Evolutionary conservation across 164 flowering plant genomes (phyloP), one percentile per base, ranked within the genome.

Genomic region (Cinnamomum chago): DNA sequence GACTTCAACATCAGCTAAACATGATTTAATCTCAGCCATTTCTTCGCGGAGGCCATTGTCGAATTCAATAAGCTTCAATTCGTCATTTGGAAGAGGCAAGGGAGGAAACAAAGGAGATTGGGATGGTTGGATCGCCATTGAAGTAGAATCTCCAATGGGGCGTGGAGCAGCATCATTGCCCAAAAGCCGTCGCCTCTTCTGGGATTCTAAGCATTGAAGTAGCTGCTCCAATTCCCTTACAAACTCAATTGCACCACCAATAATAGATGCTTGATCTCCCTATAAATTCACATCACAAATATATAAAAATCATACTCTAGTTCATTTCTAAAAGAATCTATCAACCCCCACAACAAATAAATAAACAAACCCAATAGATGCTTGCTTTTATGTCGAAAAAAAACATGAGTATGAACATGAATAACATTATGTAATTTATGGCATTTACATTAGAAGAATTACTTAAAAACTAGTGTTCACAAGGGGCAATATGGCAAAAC

Each of bases 231-330:
- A 70, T 73, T 95, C 99, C 62, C 96, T 87, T 75, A 95, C 97
- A 75, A 95, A 95, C 82, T 95, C 98, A 12, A 95, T 95, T 1
- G 99, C 97, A 76, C 99, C 99, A 1, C 98, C 99, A 6, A 95
- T 93, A 13, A 95, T 93, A 0, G 99, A 95, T 12, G 99, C 99
- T 86, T 95, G 99, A 81, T 95, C 99, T 68, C 98, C 99, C 99
- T 95, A 51, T 13, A 75, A 62, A 68, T 60, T 6, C 62, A 75
- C 50, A 65, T 51, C 12, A 5, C 9, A 40, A 70, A 50, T 14
- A 15, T 30, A 25, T 27, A 18, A 58, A 15, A 6, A 5, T 1
- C 4, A 5, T 40, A 40, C 10, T 40, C 6, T 3, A 30, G 47
- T 40, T 40, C 47, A 9, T 30, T 30, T 30, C 35, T 40, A 40